Conservation (phyloP, 2,329 filamentous ascomycete species). For the Sporothrix dimorphospora region DNA sequence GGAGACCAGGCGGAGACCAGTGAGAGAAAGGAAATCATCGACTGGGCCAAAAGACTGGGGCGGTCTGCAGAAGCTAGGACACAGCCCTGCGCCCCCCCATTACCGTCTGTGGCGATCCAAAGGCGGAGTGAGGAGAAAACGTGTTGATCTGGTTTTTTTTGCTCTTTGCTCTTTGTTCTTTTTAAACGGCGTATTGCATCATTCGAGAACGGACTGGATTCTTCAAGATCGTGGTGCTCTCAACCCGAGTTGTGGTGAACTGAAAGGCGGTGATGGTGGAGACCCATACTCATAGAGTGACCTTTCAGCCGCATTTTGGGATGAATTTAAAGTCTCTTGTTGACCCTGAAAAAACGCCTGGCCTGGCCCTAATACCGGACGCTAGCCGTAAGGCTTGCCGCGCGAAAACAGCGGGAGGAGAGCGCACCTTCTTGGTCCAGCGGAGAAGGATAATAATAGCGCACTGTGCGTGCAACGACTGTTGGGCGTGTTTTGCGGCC, state of each 20-base stretch:
- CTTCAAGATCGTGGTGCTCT: too few species aligned
- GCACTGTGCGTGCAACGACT: neutral
- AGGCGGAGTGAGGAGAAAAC: conserved; percentile 5
- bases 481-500: neutral
- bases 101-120: conserved; percentile 3
- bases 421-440: neutral
- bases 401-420: neutral
- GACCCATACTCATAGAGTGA: too few species aligned
- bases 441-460: conserved; percentile 4
- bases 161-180: neutral
- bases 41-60: conserved; percentile 1
- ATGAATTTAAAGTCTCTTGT: conserved; percentile 13
- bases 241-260: neutral
- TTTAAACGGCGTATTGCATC: neutral
- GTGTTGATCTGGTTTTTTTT: neutral
- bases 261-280: neutral
- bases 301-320: conserved; percentile 3
- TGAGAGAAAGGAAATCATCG: neutral
- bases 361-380: neutral
- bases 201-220: too few species aligned
- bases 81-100: conserved; percentile 19
- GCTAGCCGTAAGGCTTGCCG: conserved; percentile 8
- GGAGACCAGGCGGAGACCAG: neutral
- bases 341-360: conserved; percentile 17
- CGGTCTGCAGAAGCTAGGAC: conserved; percentile 3